phyloP scores from a whole-genome alignment of 2,329 filamentous ascomycete genomes.

The Beauveria medogensis region DNA sequence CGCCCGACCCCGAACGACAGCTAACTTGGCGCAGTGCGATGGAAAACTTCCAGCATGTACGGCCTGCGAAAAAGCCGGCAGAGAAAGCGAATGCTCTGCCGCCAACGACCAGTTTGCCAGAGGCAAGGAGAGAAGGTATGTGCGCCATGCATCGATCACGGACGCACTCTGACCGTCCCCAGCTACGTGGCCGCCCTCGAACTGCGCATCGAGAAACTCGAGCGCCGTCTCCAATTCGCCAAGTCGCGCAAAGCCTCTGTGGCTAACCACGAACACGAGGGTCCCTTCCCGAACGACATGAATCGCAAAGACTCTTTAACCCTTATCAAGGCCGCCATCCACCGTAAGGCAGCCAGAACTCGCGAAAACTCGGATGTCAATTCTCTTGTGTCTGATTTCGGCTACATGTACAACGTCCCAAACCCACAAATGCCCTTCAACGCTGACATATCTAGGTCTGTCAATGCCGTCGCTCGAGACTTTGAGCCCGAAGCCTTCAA shows the following conservation, averaged over 20 bases:
- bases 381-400: conserved; percentile 87
- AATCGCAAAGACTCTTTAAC: conserved; percentile 58
- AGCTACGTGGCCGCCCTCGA: conserved; percentile 95
- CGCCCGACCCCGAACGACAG: not conserved
- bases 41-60: conserved; percentile 93
- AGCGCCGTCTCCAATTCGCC: conserved; percentile 65
- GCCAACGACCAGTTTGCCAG: conserved; percentile 93
- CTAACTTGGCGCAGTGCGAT: conserved; percentile 56
- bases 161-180: conserved; percentile 6
- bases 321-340: conserved; percentile 53
- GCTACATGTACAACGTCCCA: conserved; percentile 59
- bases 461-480: conserved; percentile 90
- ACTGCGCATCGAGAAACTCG: conserved; percentile 78
- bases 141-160: not conserved
- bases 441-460: conserved; percentile 50
- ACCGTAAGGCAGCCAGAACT: conserved; percentile 54
- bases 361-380: conserved; percentile 82
- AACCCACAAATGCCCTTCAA: no score
- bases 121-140: conserved; percentile 81
- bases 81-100: conserved; percentile 79
- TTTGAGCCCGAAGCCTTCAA: conserved; percentile 82
- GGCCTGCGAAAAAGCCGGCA: conserved; percentile 86
- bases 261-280: conserved; percentile 53
- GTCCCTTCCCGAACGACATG: conserved; percentile 28
- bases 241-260: conserved; percentile 64